phyloP scores from a whole-genome alignment of 1,139 yeast species.

The Blastobotrys persicus region DNA sequence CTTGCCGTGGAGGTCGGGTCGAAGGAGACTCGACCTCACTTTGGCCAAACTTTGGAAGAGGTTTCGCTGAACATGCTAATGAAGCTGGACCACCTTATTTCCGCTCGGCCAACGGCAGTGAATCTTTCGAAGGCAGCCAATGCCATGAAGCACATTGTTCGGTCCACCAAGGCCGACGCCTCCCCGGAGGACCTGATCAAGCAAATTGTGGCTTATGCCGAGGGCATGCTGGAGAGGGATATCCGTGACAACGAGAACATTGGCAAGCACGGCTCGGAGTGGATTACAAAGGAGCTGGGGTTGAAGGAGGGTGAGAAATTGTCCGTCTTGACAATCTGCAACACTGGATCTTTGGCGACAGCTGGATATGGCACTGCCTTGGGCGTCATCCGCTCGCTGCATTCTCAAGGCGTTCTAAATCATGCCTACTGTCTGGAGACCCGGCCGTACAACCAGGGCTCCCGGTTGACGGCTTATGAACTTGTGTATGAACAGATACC shows the following conservation, averaged over 20 bases:
- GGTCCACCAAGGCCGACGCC: constrained; percentile 4
- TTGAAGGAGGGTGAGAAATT: constrained; percentile 37
- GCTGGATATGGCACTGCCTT: constrained; percentile 97
- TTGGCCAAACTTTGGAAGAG: background rate
- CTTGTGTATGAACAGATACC: constrained; percentile 83
- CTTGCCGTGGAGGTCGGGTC: constrained; percentile 63
- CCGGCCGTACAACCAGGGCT: constrained; percentile 95
- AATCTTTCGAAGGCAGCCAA: constrained; percentile 77
- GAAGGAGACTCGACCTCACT: constrained; percentile 16
- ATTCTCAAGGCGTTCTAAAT: constrained; percentile 44
- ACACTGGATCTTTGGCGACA: constrained; percentile 75
- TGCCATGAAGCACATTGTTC: constrained; percentile 45
- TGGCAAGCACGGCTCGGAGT: constrained; percentile 79
- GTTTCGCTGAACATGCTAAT: constrained; percentile 2
- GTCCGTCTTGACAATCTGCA: constrained; percentile 73
- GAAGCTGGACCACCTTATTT: constrained; percentile 58
- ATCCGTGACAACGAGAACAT: constrained; percentile 69
- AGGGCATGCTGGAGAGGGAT: constrained; percentile 68
- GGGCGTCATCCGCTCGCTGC: constrained; percentile 78
- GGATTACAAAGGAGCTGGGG: constrained; percentile 42
- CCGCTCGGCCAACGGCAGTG: constrained; percentile 94
- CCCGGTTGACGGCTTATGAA: constrained; percentile 89
- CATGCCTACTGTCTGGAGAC: constrained; percentile 91
- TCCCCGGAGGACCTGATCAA: constrained; percentile 40
- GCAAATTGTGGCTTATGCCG: constrained; percentile 51